phyloP scores from a whole-genome alignment of 352 stramenopile genomes.

The Blastocystis sp. region DNA sequence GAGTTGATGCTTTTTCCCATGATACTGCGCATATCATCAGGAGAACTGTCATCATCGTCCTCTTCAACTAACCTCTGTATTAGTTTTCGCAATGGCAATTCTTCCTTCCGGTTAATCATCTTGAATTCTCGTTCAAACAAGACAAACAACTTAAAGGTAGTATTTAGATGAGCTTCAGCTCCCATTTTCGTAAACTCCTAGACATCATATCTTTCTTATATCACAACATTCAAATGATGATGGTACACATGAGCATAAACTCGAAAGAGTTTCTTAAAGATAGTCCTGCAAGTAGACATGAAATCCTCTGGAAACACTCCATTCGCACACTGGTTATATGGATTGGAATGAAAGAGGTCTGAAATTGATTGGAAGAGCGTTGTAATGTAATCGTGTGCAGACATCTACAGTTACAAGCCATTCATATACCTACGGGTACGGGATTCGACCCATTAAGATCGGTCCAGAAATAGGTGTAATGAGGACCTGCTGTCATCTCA shows the following conservation, averaged over 20 bases:
- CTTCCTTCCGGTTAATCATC: slow-evolving; percentile 75
- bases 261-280: slow-evolving; percentile 77
- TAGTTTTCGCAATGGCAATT: slow-evolving; percentile 75
- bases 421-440: background rate
- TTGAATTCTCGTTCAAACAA: slow-evolving; percentile 76
- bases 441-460: slow-evolving; percentile 53
- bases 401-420: background rate
- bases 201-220: slow-evolving; percentile 66
- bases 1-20: background rate
- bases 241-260: slow-evolving; percentile 81
- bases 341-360: slow-evolving; percentile 9
- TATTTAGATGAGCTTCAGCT: slow-evolving; percentile 77
- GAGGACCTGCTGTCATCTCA: slow-evolving; percentile 55
- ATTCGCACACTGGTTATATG: slow-evolving; percentile 18
- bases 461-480: slow-evolving; percentile 61
- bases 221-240: slow-evolving; percentile 65
- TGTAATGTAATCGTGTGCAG: slow-evolving; percentile 32
- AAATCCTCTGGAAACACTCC: slow-evolving; percentile 55
- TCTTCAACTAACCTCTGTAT: slow-evolving; percentile 66
- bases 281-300: slow-evolving; percentile 63
- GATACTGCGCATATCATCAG: background rate
- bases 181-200: slow-evolving; percentile 72
- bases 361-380: slow-evolving; percentile 43
- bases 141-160: slow-evolving; percentile 81
- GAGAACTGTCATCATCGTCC: background rate